Base-by-base conservation (phyloP, 345 rosid species). In the Pistacia vera region DNA sequence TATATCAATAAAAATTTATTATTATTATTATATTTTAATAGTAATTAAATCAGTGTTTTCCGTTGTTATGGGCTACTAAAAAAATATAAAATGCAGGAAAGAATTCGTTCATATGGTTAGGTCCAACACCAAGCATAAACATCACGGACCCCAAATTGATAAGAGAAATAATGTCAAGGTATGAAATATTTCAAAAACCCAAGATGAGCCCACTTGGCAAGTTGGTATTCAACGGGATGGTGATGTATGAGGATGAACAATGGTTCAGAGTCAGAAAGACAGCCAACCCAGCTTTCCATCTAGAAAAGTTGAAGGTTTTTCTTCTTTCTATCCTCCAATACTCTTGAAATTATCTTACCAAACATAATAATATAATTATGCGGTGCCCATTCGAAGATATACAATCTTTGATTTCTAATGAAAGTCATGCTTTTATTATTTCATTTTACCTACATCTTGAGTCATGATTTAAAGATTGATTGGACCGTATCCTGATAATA, bases 251-350 rank as follows among this genome's bases (percentile, higher is more conserved):
- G 17, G 71, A 64, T 7, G 25, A 77, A 22, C 64, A 68, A 14
- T 76, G 79, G 72, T 36, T 11, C 22, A 66, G 33, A 54, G 77
- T 66, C 36, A 66, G 77, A 59, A 72, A 72, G 38, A 80, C 36
- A 12, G 62, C 38, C 25, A 66, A 38, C 11, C 74, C 72, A 35
- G 72, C 57, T 11, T 75, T 70, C 28, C 71, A 66, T 59, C n/a
- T n/a, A 0, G 22, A 46, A 12, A 76, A 71, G n/a, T 18, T 65
- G 38, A 70, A 72, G 54, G 68, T 48, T 11, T 46, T 8, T 11
- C 55, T 11, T 11, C 46, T 41, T 51, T 11, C 55, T 51, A 51
- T 51, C 55, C 17, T 4, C 17, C 2, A 51, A 51, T 3, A 11
- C 4, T 12, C 55, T 13, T 51, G 17, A 14, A 11, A 51, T 51